A percentile compares a stretch with the other conserved stretches of the same genome.
Evolutionary conservation across 2,329 filamentous ascomycete genomes (phyloP).

Genomic region (Talaromyces rugulosus): DNA sequence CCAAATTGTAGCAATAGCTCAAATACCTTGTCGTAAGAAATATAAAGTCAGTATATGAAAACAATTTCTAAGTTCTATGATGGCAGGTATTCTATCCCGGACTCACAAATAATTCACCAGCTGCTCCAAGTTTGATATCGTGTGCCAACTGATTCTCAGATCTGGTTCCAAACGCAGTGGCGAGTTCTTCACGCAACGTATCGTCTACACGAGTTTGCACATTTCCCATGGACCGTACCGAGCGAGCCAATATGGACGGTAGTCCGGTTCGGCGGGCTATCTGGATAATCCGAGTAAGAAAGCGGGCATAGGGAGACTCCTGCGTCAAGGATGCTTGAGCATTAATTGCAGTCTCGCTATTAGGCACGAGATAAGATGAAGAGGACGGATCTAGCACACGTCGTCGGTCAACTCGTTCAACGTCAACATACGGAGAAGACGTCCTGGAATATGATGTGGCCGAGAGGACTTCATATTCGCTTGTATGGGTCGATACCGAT

Average conservation of each 20-base stretch:
- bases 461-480: neutral
- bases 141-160: neutral
- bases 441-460: neutral
- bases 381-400: neutral
- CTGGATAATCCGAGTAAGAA: neutral
- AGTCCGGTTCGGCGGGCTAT: slow-evolving; percentile 1
- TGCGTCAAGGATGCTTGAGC: neutral
- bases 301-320: neutral
- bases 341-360: neutral
- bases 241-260: neutral
- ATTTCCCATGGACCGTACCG: neutral
- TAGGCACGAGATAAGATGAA: neutral
- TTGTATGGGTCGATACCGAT: neutral
- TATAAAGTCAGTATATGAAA: neutral
- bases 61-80: slow-evolving; percentile 8
- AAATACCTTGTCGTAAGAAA: neutral
- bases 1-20: neutral
- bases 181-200: neutral
- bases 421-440: neutral
- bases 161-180: neutral
- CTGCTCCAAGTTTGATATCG: slow-evolving; percentile 20
- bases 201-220: neutral
- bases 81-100: neutral
- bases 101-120: slow-evolving; percentile 23
- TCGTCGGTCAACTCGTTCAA: neutral